These are phyloP conservation scores for Hygrophila difformis DNA, from an alignment of 257 asterid species.

Conservation along the genomic window DNA sequence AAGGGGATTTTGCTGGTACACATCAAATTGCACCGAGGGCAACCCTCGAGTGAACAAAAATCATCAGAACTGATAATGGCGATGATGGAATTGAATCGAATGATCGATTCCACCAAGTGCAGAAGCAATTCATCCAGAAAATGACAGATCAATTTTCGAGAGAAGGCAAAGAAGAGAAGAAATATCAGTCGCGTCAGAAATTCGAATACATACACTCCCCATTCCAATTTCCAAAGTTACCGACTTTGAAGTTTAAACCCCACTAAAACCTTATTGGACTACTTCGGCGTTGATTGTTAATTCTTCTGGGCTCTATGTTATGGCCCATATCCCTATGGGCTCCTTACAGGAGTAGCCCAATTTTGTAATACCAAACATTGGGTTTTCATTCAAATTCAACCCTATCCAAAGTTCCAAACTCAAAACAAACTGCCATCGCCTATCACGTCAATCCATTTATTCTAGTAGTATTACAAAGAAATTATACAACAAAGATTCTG, in stretches of 20 bases:
- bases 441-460: too few relatives aligned
- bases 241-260: conserved; percentile 53
- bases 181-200: neutral
- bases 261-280: conserved; percentile 64
- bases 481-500: too few relatives aligned
- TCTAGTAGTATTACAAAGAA: too few relatives aligned
- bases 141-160: neutral
- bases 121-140: conserved; percentile 9
- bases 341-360: too few relatives aligned
- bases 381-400: too few relatives aligned
- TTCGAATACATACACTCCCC: neutral
- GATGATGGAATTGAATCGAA: neutral
- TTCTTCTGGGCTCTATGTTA: too few relatives aligned
- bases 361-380: too few relatives aligned
- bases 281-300: too few relatives aligned
- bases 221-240: neutral
- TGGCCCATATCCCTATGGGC: too few relatives aligned
- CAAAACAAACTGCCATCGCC: too few relatives aligned
- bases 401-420: too few relatives aligned
- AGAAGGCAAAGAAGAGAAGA: neutral
- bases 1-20: conserved; percentile 37
- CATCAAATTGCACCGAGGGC: conserved; percentile 38
- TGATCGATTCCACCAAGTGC: conserved; percentile 3
- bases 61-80: neutral
- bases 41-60: neutral